Base-by-base conservation (phyloP, 75 land plant species). In the Pseudotsuga menziesii region DNA sequence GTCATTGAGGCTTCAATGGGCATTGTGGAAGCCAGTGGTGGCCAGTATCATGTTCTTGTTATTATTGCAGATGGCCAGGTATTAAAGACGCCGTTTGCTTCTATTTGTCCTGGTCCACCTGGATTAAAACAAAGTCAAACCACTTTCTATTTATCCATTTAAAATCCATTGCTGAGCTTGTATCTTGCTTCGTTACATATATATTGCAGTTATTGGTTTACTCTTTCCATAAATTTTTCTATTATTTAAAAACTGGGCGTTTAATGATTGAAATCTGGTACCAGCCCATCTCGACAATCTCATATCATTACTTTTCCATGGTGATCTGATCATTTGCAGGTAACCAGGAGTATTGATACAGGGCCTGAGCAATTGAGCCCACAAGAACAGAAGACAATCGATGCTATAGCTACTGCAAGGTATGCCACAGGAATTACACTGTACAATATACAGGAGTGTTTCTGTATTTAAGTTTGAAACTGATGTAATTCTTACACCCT, bases 41-140 rank as follows among this genome's bases (percentile, higher is more conserved):
- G 98, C n/a, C 98, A 89, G 54, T 95, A 92, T 80, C 98, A 95
- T 85, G 90, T 92, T 63, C 86, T 95, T 48, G 66, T 95, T 44
- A 95, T 95, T 69, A 83, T 95, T 76, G 98, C 98, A 58, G 98
- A 92, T 89, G 92, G 95, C 14, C 26, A 54, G 67, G 97, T 90
- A 81, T 35, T 35, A n/a, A 73, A 22, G 16, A 16, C 35, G 69
- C 69, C 39, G 3, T 64, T 17, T 64, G 20, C 35, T 64, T 35
- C 39, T 20, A 1, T 27, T 35, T 64, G 41, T 6, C 35, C 69
- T 64, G n/a, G n/a, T n/a, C n/a, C n/a, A n/a, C n/a, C n/a, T n/a
- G 41, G 7, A 29, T 29, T 29, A 29, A 29, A 29, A 29, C 32
- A 29, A 29, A 0, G 0, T 27, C 69, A 35, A 64, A 4, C 16